phyloP scores from a whole-genome alignment of 352 stramenopile genomes.

The Phytophthora melonis region DNA sequence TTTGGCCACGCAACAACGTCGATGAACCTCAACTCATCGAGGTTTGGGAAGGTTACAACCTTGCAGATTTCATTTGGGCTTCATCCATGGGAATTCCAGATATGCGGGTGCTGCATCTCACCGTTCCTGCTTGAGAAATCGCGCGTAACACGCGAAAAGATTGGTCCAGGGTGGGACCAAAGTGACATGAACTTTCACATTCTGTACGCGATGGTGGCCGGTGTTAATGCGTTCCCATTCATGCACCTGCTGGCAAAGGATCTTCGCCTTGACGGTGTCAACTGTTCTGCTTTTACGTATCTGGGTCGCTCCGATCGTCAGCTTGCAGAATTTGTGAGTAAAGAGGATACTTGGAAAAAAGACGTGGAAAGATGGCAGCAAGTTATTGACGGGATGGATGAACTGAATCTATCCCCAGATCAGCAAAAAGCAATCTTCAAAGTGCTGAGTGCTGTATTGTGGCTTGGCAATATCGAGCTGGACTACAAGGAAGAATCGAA shows the following conservation, averaged over 20 bases:
- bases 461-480: constrained; percentile 78
- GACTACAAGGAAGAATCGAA: constrained; percentile 17
- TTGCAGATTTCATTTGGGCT: constrained; percentile 56
- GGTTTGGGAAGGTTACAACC: constrained; percentile 74
- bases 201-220: constrained; percentile 74
- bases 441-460: constrained; percentile 73
- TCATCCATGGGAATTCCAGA: constrained; percentile 64
- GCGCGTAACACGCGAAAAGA: constrained; percentile 53
- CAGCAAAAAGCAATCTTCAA: constrained; percentile 66
- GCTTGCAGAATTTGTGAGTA: constrained; percentile 28
- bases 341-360: constrained; percentile 59
- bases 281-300: constrained; percentile 62
- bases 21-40: constrained; percentile 80
- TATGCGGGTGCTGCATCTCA: constrained; percentile 60
- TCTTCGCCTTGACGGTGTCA: constrained; percentile 46
- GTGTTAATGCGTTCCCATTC: constrained; percentile 53
- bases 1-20: constrained; percentile 75
- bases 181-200: constrained; percentile 76
- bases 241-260: constrained; percentile 49
- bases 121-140: constrained; percentile 79
- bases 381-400: constrained; percentile 58
- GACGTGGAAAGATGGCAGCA: constrained; percentile 74
- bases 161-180: background rate
- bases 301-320: constrained; percentile 51
- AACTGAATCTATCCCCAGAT: constrained; percentile 46